Conservation (phyloP, 2,329 filamentous ascomycete species). For the Fusarium sterilihyphosum region DNA sequence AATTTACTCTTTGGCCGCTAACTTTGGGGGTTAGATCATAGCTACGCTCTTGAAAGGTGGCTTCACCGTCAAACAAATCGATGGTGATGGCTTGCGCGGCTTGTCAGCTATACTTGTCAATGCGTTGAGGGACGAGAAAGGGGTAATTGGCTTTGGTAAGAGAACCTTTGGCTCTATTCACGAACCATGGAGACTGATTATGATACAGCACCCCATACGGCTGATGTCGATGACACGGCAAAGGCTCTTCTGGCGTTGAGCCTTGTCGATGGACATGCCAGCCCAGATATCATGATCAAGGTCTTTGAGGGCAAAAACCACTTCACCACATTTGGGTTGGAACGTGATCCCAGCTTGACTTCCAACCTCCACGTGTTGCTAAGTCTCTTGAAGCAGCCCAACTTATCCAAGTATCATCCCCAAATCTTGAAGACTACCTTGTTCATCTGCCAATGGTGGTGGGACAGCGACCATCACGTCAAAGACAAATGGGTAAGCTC, state of each 20-base stretch:
- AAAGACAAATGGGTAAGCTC: slow-evolving; percentile 5
- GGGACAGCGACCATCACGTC: neutral
- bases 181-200: neutral
- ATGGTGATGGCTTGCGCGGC: neutral
- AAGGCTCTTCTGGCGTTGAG: neutral
- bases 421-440: neutral
- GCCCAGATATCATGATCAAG: neutral
- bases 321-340: neutral
- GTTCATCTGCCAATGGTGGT: neutral
- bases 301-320: neutral
- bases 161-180: accelerated
- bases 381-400: neutral
- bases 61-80: neutral
- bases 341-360: slow-evolving; percentile 1
- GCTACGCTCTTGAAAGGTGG: neutral
- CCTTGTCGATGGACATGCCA: neutral
- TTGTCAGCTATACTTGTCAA: neutral
- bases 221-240: neutral
- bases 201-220: neutral
- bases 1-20: accelerated
- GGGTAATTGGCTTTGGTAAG: neutral
- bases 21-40: neutral
- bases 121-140: accelerated
- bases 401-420: neutral
- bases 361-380: neutral